Evolutionary conservation across 257 asterid species (phyloP), one percentile per base, ranked within the genome.

Genomic region (Nicotiana benthamiana): DNA sequence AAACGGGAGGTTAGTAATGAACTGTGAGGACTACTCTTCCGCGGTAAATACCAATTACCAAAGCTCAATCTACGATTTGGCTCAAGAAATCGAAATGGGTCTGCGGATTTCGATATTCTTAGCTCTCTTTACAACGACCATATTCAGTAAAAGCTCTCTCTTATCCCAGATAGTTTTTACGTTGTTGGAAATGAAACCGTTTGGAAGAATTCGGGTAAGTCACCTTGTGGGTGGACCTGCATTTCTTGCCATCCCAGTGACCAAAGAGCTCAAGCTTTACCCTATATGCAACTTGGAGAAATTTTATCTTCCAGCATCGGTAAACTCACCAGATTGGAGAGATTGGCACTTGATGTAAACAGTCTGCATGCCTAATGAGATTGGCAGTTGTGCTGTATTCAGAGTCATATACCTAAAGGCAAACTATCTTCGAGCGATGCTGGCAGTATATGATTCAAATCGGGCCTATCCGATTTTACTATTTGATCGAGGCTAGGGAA

Each of bases 261-360:
- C 75, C 94, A 90, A 81, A 90, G 93, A 86, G 99, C 94, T 11
- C 48, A 90, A 34, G 89, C 97, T 80, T 83, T 96, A 53, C 98
- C 98, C 60, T 90, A 90, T 27, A 89, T 91, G 97, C 93, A 92
- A 85, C 93, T 96, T 79, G 97, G 92, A 80, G 99, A 98, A 34
- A 85, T 86, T 76, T 88, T 96, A 80, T 91, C 97, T 80, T 97
- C 98, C 7, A 91, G 88, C 89, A 88, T 96, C 80, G 92, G 94
- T 66, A 92, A 87, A 83, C 97, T 96, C 79, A 83, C 79, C 79
- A 86, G 90, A 84, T 84, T 96, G 77, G 97, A 94, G 81, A 90
- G 98, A 82, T 81, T 96, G 92, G 98, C 98, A 32, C 97, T 96
- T 84, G 97, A 94, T 80, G 96, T 91, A 88, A 96, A 96, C 84